Percentiles rank a stretch among this genome's conserved stretches.
phyloP scores from a whole-genome alignment of 23 red algal genomes.

The Gracilaria caudata region DNA sequence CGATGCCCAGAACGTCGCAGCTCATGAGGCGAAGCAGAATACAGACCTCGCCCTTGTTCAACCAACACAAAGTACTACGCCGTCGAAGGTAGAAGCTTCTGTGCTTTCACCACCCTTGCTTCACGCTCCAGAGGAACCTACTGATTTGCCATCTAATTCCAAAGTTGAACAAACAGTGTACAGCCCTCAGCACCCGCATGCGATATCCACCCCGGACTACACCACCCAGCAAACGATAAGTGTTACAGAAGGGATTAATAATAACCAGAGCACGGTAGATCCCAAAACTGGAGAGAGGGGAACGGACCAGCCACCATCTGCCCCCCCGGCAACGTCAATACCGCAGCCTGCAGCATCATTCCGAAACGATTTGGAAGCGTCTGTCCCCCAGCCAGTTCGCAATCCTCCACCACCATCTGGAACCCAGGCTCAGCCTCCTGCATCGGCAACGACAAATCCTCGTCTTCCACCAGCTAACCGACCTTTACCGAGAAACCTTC shows the following conservation, averaged over 20 bases:
- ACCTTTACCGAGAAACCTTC: constrained; percentile 38
- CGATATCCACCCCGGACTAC: constrained; percentile 2
- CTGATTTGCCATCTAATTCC: neutral
- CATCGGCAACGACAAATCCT: neutral
- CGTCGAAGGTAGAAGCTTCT: constrained; percentile 24
- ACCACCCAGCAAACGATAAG: neutral
- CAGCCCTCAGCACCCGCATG: neutral
- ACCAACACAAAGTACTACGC: neutral
- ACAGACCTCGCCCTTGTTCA: neutral
- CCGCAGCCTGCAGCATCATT: neutral
- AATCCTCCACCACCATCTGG: neutral
- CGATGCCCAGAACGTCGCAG: neutral
- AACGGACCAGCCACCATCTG: constrained; percentile 21
- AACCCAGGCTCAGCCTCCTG: neutral
- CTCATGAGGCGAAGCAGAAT: neutral
- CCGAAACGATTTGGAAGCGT: neutral
- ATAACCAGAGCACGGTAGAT: constrained; percentile 10
- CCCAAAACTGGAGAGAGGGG: neutral
- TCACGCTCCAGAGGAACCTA: constrained; percentile 14
- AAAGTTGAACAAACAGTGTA: constrained; percentile 14
- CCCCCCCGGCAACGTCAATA: neutral
- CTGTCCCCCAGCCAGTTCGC: neutral
- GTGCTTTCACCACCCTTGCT: neutral
- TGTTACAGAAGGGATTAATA: constrained; percentile 16
- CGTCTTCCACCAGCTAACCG: constrained; percentile 3